These are phyloP conservation scores for Gossypium ekmanianum DNA, from an alignment of 345 rosid genomes.

Conservation along the genomic window DNA sequence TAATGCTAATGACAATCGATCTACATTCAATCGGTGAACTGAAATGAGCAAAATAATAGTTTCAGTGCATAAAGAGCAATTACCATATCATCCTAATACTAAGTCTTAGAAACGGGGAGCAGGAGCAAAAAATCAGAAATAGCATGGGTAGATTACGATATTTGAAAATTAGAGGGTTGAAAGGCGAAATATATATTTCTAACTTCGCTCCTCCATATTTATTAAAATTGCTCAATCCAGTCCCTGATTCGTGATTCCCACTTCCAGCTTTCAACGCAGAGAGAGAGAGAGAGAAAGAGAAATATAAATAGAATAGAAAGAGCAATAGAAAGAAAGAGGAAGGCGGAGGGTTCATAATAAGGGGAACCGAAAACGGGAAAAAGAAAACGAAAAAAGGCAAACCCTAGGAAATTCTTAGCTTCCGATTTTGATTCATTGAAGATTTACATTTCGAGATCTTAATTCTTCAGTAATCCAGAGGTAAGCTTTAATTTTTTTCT, in stretches of 20 bases:
- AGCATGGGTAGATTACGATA: background rate
- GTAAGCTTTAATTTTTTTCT: conserved; percentile 14
- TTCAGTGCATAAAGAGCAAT: no score
- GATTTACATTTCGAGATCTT: conserved; percentile 36
- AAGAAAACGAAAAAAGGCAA: background rate
- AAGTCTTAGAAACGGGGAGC: background rate
- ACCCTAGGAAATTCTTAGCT: conserved; percentile 2
- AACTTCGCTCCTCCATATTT: background rate
- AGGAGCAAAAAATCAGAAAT: background rate
- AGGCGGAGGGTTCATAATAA: background rate
- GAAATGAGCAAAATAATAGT: no score
- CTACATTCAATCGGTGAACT: no score
- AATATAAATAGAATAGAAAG: background rate
- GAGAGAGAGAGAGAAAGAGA: background rate
- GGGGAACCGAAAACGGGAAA: background rate
- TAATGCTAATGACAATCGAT: no score
- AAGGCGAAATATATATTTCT: background rate
- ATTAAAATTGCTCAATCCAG: background rate
- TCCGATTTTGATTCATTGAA: background rate
- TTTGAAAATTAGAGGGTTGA: background rate
- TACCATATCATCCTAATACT: background rate
- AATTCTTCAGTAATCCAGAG: conserved; percentile 24
- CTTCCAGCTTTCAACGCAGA: background rate
- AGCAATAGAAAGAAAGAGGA: background rate
- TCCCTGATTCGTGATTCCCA: conserved; percentile 4